phyloP scores from a whole-genome alignment of 306 rosid species.

The Dryas alaskensis region DNA sequence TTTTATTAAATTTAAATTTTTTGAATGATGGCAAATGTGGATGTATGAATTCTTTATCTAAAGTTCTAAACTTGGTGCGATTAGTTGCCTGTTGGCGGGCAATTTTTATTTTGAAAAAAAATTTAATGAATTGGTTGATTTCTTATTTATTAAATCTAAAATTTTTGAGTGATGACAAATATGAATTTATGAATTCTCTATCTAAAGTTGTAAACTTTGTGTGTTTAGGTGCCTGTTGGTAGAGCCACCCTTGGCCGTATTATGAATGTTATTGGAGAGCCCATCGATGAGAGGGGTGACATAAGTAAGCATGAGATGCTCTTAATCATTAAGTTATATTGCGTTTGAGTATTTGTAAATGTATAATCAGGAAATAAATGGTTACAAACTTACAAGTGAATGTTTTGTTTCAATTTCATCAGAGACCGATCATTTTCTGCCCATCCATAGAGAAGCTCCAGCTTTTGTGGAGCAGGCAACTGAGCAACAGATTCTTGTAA shows the following conservation, averaged over 20 bases:
- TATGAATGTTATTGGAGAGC: constrained; percentile 83
- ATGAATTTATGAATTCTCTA: background rate
- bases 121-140: too few species aligned
- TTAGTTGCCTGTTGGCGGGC: constrained; percentile 71
- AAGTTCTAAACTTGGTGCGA: background rate
- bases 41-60: background rate
- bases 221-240: constrained; percentile 74
- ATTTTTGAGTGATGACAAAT: background rate
- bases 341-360: background rate
- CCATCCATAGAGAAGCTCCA: constrained; percentile 91
- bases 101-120: background rate
- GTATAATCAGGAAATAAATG: background rate
- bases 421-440: constrained; percentile 73
- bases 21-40: background rate
- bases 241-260: constrained; percentile 88
- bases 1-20: background rate
- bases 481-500: constrained; percentile 79
- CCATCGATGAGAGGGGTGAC: constrained; percentile 67
- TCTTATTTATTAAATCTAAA: background rate
- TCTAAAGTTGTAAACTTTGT: background rate
- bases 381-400: background rate
- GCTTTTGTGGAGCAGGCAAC: constrained; percentile 83
- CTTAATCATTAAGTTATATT: background rate
- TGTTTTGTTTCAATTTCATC: constrained; percentile 9
- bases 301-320: constrained; percentile 42